Evolutionary conservation across 108 stramenopile genomes (phyloP), one percentile per base, ranked within the genome.

Genomic region (Pseudonitzschia multistriata): DNA sequence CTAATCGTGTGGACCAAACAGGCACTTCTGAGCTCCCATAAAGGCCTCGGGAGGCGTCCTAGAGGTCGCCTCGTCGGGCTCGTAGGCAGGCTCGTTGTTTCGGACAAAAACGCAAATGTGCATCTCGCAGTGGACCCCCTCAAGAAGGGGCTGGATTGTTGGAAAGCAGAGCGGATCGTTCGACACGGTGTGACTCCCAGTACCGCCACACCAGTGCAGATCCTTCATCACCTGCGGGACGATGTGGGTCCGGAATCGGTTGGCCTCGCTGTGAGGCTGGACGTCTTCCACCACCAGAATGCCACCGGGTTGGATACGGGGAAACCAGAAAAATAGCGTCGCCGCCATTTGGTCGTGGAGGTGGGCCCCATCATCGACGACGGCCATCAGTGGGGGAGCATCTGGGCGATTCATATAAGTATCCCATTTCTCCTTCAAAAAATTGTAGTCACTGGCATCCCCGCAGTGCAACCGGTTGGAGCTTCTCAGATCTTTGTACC

Each of bases 171-270:
- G 22, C 24, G 7, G 3, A 8, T 33, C 74, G 54, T 39, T 66
- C 68, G 49, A 74, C 79, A 17, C 59, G 56, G 17, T n/a, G n/a
- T n/a, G n/a, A n/a, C n/a, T n/a, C n/a, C n/a, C n/a, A n/a, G n/a
- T n/a, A n/a, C n/a, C n/a, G n/a, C 85, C 83, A 39, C 86, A 87
- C 59, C 48, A 87, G 49, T 87, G 86, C 62, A 87, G 72, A 65
- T 87, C 86, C 53, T 59, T 71, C 79, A 87, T 76, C 21, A 87
- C 31, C 68, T 84, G 86, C 0, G 86, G 86, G 39, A 87, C 55
- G 55, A 84, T 77, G 28, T 84, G 78, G n/a, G 80, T 79, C 29
- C 81, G 53, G 47, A 87, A 84, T 29, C 60, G 35, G 54, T 87
- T 75, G 19, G 83, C 80, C 35, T 70, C 74, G n/a, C 67, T 62